Conservation (phyloP, 768 basidiomycete genomes). For the Amanita jacksonii region DNA sequence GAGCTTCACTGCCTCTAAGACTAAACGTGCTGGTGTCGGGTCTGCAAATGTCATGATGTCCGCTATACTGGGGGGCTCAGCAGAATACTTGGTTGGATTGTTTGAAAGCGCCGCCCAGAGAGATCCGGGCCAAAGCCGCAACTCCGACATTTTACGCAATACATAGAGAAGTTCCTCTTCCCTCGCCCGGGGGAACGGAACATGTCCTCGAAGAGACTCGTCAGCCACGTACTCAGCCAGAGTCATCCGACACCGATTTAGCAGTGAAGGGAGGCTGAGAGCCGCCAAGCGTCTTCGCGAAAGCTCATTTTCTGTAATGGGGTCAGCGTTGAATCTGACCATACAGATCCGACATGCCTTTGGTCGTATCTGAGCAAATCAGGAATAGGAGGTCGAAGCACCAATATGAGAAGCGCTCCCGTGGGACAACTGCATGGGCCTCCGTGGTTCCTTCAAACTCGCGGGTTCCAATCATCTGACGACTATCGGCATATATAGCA, state of each 20-base stretch:
- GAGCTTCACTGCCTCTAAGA: slow-evolving; percentile 64
- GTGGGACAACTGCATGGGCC: slow-evolving; percentile 42
- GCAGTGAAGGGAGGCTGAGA: slow-evolving; percentile 57
- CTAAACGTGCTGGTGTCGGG: slow-evolving; percentile 40
- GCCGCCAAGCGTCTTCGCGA: slow-evolving; percentile 62
- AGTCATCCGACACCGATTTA: slow-evolving; percentile 65
- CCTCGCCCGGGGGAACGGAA: slow-evolving; percentile 80
- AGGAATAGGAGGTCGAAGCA: slow-evolving; percentile 82
- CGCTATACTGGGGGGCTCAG: slow-evolving; percentile 48
- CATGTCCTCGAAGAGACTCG: slow-evolving; percentile 69
- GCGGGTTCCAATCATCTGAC: slow-evolving; percentile 23
- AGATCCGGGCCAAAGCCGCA: slow-evolving; percentile 68
- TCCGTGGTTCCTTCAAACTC: slow-evolving; percentile 63
- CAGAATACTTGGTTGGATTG: slow-evolving; percentile 45
- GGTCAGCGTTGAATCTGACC: background rate
- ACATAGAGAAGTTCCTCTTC: slow-evolving; percentile 89
- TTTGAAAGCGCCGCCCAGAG: slow-evolving; percentile 69
- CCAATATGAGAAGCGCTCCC: slow-evolving; percentile 90
- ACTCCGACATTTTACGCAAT: slow-evolving; percentile 60
- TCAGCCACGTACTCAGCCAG: slow-evolving; percentile 78
- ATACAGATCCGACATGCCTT: slow-evolving; percentile 32
- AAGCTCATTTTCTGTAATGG: slow-evolving; percentile 43
- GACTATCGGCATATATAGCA: background rate
- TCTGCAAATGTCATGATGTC: slow-evolving; percentile 14
- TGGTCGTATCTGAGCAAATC: slow-evolving; percentile 59